These are phyloP conservation scores for Gracilaria gracilis DNA, from an alignment of 23 red algal species.

Conservation along the genomic window DNA sequence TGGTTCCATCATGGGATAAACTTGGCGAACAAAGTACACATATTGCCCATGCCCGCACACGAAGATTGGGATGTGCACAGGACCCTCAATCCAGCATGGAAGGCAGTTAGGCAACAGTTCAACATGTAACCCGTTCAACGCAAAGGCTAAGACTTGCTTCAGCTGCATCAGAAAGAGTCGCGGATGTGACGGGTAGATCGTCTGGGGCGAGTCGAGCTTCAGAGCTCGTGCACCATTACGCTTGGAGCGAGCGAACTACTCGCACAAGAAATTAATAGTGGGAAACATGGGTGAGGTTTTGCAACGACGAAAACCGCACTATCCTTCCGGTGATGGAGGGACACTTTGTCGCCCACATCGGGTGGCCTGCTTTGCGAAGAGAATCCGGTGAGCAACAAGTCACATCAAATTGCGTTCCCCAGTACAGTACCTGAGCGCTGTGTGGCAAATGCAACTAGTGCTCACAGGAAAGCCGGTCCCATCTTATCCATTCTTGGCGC, in stretches of 20 bases:
- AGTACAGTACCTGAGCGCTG: conserved; percentile 34
- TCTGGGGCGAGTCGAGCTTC: not conserved
- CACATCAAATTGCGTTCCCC: conserved; percentile 7
- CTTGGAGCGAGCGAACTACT: conserved; percentile 3
- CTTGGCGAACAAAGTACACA: not conserved
- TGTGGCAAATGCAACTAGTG: conserved; percentile 26
- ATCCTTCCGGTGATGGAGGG: conserved; percentile 35
- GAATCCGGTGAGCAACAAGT: not conserved
- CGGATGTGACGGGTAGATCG: not conserved
- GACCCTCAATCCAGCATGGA: not conserved
- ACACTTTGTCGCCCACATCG: conserved; percentile 20
- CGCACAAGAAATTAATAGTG: not conserved
- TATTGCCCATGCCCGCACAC: not conserved
- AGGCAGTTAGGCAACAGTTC: not conserved
- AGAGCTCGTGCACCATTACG: not conserved
- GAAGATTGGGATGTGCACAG: not conserved
- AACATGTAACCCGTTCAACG: not conserved
- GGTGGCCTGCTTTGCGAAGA: conserved; percentile 15
- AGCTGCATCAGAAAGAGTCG: not conserved
- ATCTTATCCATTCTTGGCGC: not conserved
- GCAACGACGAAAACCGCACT: not conserved
- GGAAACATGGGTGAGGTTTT: conserved; percentile 29
- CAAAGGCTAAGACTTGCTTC: not conserved
- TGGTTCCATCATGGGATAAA: conserved; percentile 3
- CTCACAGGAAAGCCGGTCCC: not conserved